Base-by-base conservation (phyloP, 2,329 filamentous ascomycete species). In the Graphilbum fragrans region DNA sequence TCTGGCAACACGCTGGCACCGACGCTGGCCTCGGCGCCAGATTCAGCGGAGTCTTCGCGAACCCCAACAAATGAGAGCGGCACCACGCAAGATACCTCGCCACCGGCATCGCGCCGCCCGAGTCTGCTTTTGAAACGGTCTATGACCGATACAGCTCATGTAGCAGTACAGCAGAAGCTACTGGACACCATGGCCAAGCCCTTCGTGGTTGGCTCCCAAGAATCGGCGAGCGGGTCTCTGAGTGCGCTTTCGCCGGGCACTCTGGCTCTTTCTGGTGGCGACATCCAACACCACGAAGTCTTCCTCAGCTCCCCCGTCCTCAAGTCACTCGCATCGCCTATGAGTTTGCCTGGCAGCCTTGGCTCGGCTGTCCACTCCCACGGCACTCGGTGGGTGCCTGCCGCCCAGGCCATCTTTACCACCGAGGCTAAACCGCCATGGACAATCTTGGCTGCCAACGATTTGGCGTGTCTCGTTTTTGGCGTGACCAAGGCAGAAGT, bases 401-500 rank as follows among this genome's bases (percentile, higher is more conserved):
- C 86, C 34, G 85, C 90, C 5, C 92, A 98, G 59, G 92, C 92
- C 41, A 95, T 98, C 43, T 98, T 98, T 58, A 93, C 90, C 8
- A 98, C 92, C n/a, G 86, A 94, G 59, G 74, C 84, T 14, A 79
- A 82, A 48, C 75, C 86, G 9, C 92, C 90, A 3, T 98, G 87
- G 84, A 98, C 90, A 1, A 95, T 98, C 45, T 74, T 95, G 41
- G 86, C 92, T 3, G 92, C 92, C 38, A 98, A 98, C 56, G 92
- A 98, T 57, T 69, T 98, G 38, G 92, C 92, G 17, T 98, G 92
- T 60, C 69, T 98, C 35, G 82, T 96, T n/a, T 98, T 96, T 63
- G 92, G 92, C n/a, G 86, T 98, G 10, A 94, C 88, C n/a, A 86
- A 86, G 55, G 85, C 86, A 5, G 92, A 98, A 60, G 85, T 98